Evolutionary conservation across 2,329 filamentous ascomycete genomes (phyloP).

Genomic region (Fusarium transvaalense): DNA sequence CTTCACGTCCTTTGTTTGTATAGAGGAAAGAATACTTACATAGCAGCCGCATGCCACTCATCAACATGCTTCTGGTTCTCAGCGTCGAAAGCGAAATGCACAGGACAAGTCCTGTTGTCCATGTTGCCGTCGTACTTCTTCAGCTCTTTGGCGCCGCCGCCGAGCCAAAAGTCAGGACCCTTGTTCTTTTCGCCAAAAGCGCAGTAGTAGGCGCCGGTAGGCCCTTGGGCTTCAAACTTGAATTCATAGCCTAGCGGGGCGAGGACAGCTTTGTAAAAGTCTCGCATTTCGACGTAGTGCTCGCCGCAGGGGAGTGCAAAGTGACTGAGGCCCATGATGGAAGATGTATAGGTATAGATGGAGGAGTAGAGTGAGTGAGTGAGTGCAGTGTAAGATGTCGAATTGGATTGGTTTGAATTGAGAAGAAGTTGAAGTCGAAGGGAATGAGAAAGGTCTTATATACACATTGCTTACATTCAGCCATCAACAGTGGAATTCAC

Average conservation of each 20-base stretch:
- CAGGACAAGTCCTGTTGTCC: constrained; percentile 35
- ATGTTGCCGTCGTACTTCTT: constrained; percentile 44
- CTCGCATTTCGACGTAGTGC: constrained; percentile 46
- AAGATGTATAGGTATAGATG: constrained; percentile 18
- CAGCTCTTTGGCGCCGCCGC: constrained; percentile 32
- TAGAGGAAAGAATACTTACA: constrained; percentile 29
- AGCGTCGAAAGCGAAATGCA: constrained; percentile 44
- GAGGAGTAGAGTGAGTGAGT: no score
- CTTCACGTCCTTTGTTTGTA: fast-evolving
- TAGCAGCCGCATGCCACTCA: constrained; percentile 45
- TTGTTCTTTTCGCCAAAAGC: constrained; percentile 39
- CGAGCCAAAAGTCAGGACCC: constrained; percentile 46
- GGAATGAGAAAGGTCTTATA: background rate
- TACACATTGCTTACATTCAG: background rate
- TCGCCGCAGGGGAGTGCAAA: constrained; percentile 43
- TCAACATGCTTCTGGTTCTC: constrained; percentile 37
- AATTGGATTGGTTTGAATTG: constrained; percentile 8
- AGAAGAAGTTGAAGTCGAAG: constrained; percentile 43
- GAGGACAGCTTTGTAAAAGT: constrained; percentile 48
- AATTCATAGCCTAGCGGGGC: constrained; percentile 45
- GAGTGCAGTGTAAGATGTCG: no score
- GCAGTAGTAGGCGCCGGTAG: constrained; percentile 34
- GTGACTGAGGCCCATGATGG: constrained; percentile 35
- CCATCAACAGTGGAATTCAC: background rate
- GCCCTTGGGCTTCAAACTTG: constrained; percentile 30